Evolutionary conservation across 2,329 filamentous ascomycete species (phyloP).

Genomic region (Pestalotiopsis sp.): DNA sequence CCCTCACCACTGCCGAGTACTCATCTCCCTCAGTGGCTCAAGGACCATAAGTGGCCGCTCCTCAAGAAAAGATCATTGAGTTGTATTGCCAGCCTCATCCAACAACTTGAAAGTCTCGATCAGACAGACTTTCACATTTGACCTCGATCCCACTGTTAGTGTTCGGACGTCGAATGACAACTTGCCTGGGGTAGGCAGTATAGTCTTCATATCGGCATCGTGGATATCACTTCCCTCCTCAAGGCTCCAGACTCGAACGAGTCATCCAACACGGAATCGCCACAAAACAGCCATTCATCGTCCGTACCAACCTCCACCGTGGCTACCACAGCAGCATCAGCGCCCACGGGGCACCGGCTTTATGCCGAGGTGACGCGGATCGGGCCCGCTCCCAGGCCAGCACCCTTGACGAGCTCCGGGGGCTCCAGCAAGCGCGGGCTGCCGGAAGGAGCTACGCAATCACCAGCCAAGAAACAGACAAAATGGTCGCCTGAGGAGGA

Average conservation of each 20-base stretch:
- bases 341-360: slow-evolving; percentile 27
- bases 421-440: slow-evolving; percentile 47
- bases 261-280: slow-evolving; percentile 56
- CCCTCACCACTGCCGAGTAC: background rate
- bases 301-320: slow-evolving; percentile 35
- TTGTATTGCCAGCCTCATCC: background rate
- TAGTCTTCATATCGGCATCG: slow-evolving; percentile 63
- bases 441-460: slow-evolving; percentile 59
- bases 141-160: background rate
- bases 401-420: slow-evolving; percentile 28
- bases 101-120: slow-evolving; percentile 12
- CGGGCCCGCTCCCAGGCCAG: slow-evolving; percentile 31
- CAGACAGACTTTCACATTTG: background rate
- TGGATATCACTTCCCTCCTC: slow-evolving; percentile 94
- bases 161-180: slow-evolving; percentile 31
- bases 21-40: background rate
- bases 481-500: slow-evolving; percentile 97
- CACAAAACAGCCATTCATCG: slow-evolving; percentile 38
- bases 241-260: slow-evolving; percentile 76
- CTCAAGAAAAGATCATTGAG: background rate
- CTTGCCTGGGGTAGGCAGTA: slow-evolving; percentile 33
- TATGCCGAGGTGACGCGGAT: slow-evolving; percentile 28
- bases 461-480: slow-evolving; percentile 89
- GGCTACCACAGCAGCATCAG: slow-evolving; percentile 38
- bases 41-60: background rate